These are phyloP conservation scores for Acanthamoeba polyphaga DNA, from an alignment of 208 protist species.

Conservation along the genomic window DNA sequence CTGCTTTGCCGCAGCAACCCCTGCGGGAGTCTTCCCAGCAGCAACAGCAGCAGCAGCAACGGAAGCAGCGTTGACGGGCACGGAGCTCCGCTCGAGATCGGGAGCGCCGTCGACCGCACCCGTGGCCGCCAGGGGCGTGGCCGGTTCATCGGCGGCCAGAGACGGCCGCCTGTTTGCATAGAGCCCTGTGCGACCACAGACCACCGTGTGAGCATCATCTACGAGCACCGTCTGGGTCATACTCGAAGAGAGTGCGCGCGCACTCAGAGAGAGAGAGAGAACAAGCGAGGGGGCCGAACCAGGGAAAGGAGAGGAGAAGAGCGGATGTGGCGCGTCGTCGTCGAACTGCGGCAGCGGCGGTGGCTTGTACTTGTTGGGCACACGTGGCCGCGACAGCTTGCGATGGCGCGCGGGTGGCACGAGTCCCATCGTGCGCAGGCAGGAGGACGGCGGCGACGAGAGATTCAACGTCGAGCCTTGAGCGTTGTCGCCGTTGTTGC, in stretches of 20 bases:
- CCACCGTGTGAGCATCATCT: not conserved
- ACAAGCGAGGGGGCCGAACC: not conserved
- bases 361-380: conserved; percentile 19
- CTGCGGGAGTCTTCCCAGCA: not conserved
- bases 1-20: not conserved
- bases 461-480: no score
- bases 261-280: no score
- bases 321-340: not conserved
- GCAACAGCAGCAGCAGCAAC: no score
- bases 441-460: not conserved
- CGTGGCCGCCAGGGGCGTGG: not conserved
- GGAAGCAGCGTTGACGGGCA: no score
- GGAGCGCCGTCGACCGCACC: not conserved
- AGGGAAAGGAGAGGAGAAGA: conserved; percentile 12
- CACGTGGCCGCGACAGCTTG: not conserved
- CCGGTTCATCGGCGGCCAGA: not conserved
- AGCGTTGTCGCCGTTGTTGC: not conserved
- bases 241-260: not conserved
- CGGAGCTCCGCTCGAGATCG: no score
- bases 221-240: not conserved
- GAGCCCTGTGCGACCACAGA: not conserved
- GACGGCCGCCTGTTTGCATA: conserved; percentile 7
- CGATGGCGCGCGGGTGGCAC: conserved; percentile 5
- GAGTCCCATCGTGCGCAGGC: conserved; percentile 7
- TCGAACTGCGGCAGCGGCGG: not conserved